These are phyloP conservation scores for Mallotus repandus DNA, from an alignment of 441 rosid genomes.

Conservation along the genomic window DNA sequence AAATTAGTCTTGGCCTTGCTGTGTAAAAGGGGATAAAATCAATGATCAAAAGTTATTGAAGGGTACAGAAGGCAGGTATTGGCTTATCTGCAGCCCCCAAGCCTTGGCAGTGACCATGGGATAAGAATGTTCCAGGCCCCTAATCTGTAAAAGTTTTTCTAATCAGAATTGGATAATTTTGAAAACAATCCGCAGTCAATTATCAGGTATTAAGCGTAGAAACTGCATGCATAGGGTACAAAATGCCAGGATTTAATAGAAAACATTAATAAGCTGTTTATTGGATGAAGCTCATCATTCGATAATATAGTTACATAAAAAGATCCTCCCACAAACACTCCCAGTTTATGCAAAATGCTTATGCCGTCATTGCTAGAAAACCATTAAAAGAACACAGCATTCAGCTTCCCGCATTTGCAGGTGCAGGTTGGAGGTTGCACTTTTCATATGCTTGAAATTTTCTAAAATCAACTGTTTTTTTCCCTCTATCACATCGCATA, in stretches of 20 bases:
- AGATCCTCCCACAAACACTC: background rate
- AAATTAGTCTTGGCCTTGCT: background rate
- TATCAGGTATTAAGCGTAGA: background rate
- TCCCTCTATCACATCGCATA: background rate
- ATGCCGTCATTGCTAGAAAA: background rate
- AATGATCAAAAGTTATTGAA: no score
- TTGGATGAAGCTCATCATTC: background rate
- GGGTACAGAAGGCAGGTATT: no score
- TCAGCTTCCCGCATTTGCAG: background rate
- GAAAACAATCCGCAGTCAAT: background rate
- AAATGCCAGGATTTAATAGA: background rate
- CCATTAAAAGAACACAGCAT: background rate
- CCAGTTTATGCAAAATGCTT: background rate
- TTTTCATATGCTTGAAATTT: background rate
- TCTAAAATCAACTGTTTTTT: background rate
- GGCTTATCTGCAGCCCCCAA: no score
- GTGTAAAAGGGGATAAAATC: background rate
- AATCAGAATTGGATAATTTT: background rate
- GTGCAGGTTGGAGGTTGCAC: background rate
- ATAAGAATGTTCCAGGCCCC: no score
- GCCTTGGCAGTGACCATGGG: no score
- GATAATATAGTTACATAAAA: background rate
- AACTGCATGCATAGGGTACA: background rate
- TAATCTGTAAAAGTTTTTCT: background rate
- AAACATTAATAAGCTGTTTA: background rate